These are phyloP conservation scores for Pulicaria dysenterica DNA, from an alignment of 129 eudicot genomes.

Conservation along the genomic window DNA sequence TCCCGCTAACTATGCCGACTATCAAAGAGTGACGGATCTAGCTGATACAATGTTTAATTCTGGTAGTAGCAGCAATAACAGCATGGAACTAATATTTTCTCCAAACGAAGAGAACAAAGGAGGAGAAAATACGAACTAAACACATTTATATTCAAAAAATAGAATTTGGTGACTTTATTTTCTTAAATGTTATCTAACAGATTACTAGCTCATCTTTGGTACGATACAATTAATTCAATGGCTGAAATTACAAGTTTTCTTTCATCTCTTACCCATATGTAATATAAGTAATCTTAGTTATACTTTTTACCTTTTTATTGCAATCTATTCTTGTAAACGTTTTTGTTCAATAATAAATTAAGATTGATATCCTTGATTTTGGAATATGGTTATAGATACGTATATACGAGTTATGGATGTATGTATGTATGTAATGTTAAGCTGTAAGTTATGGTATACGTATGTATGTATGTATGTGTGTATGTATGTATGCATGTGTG, in stretches of 20 bases:
- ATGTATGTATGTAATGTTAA: no score
- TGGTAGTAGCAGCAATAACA: conserved; percentile 69
- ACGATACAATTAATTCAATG: not conserved
- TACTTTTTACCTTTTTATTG: not conserved
- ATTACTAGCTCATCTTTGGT: conserved; percentile 16
- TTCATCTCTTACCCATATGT: conserved; percentile 13
- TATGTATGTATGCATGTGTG: no score
- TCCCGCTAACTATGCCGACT: conserved; percentile 43
- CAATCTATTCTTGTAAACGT: not conserved
- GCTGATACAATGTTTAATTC: conserved; percentile 74
- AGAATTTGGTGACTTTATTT: conserved; percentile 12
- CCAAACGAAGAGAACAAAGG: conserved; percentile 50
- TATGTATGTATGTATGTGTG: no score
- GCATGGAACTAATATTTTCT: conserved; percentile 78
- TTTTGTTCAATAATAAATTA: not conserved
- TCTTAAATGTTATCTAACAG: conserved; percentile 20
- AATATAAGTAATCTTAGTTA: not conserved
- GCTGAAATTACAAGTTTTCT: conserved; percentile 17
- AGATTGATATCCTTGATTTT: not conserved
- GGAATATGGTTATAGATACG: no score
- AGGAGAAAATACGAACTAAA: conserved; percentile 20
- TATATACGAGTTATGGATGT: no score
- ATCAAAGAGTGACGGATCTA: conserved; percentile 54
- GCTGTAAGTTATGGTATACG: no score
- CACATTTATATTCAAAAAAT: not conserved